Evolutionary conservation across 2,329 filamentous ascomycete genomes (phyloP).

Genomic region (Clonostachys rosea): DNA sequence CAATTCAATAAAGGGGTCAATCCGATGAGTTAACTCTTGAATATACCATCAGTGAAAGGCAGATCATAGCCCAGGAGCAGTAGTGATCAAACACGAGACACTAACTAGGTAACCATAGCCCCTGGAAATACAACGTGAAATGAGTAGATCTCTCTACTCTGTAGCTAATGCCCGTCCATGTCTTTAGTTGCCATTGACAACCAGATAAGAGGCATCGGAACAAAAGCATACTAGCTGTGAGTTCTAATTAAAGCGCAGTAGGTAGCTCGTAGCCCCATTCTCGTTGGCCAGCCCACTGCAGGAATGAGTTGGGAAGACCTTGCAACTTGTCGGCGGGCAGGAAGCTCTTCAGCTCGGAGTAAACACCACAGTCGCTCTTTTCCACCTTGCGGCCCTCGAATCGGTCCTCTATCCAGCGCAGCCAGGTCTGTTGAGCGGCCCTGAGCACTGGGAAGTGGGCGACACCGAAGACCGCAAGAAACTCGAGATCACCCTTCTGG

Average conservation of each 20-base stretch:
- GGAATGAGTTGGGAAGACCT: constrained; percentile 1
- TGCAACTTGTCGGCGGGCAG: constrained; percentile 5
- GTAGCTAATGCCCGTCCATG: no score
- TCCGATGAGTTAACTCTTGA: no score
- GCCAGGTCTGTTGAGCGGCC: constrained; percentile 8
- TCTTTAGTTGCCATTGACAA: no score
- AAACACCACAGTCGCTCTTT: constrained; percentile 1
- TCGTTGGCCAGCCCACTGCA: not conserved
- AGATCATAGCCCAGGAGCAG: no score
- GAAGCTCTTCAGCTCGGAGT: constrained; percentile 4
- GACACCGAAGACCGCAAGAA: constrained; percentile 5
- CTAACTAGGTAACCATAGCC: no score
- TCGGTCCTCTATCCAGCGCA: constrained; percentile 11
- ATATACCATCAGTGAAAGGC: no score
- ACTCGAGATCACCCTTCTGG: constrained; percentile 7
- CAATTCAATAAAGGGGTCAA: no score
- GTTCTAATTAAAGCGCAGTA: not conserved
- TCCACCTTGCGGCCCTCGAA: constrained; percentile 4
- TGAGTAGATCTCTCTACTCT: no score
- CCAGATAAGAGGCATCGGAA: no score
- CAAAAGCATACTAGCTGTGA: no score
- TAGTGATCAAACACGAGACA: no score
- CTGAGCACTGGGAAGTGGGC: constrained; percentile 6
- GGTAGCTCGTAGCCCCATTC: constrained; percentile 1
- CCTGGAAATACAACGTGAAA: no score